These are phyloP conservation scores for Vishniacozyma victoriae DNA, from an alignment of 768 basidiomycete genomes.

Conservation along the genomic window DNA sequence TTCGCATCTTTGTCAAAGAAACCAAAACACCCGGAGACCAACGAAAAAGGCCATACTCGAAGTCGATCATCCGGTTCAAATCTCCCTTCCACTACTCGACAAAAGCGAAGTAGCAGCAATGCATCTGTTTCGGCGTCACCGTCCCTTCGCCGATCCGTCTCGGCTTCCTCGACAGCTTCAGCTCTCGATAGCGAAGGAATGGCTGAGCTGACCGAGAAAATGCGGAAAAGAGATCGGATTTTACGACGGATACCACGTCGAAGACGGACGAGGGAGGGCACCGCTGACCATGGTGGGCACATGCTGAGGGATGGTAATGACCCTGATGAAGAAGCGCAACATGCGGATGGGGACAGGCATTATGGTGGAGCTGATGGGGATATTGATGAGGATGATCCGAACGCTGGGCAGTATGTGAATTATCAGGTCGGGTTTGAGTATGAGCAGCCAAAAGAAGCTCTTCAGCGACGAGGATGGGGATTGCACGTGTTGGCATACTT, in stretches of 20 bases:
- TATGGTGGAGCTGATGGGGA: constrained; percentile 15
- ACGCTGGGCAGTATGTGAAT: constrained; percentile 43
- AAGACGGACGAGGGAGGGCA: background rate
- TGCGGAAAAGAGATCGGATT: constrained; percentile 28
- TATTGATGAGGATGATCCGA: constrained; percentile 30
- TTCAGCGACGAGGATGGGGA: constrained; percentile 28
- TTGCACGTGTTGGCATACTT: constrained; percentile 43
- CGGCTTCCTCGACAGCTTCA: constrained; percentile 3
- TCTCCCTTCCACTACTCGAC: background rate
- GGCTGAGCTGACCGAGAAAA: constrained; percentile 9
- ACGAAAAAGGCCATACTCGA: background rate
- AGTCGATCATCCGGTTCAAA: background rate
- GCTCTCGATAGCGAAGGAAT: constrained; percentile 1
- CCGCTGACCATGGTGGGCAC: background rate
- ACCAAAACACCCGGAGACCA: background rate
- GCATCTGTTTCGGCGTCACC: no score
- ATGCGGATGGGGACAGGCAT: constrained; percentile 9
- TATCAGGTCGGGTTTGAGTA: constrained; percentile 45
- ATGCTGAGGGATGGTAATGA: background rate
- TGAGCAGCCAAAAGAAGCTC: constrained; percentile 19
- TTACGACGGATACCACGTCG: constrained; percentile 18
- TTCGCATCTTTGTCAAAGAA: constrained; percentile 24
- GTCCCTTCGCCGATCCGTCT: constrained; percentile 1
- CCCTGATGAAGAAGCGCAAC: constrained; percentile 2
- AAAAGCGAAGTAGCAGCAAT: no score